Base-by-base conservation (phyloP, 2,329 filamentous ascomycete genomes). In the Corynespora cassiicola region DNA sequence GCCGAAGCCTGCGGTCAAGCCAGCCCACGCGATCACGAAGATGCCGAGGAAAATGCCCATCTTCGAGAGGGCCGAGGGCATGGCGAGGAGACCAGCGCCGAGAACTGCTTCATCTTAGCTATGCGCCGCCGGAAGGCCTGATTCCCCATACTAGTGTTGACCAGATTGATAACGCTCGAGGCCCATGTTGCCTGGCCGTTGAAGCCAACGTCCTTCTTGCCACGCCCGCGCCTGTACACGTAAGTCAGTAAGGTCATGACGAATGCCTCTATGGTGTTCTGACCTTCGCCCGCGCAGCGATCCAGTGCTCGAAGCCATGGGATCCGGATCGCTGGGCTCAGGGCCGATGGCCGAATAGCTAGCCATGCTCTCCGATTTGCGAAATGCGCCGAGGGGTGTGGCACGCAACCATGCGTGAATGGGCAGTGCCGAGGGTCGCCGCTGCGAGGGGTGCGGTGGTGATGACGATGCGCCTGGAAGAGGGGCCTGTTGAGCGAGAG, bases 31-130 rank as follows among this genome's bases (percentile, higher is more conserved):
- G 44, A 99, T 94, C 27, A 97, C 82, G 38, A 91, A 72, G 21
- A 85, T 79, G 27, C 94, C 94, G 20, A 96, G 79, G 50, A 88
- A 75, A 54, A 99, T 91, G 59, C 94, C 94, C 84, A 97, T 96
- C 61, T 96, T 90, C 10, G 90, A 94, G 71, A 99, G 83, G 28
- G 94, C 92, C 5, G 89, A 85, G n/a, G 92, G 92, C 91, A 96
- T 87, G 31, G 92, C 94, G 26, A 99, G 82, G 2, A 95, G 91
- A 36, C 94, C 94, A 22, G 94, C 92, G 39, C 94, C 94, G 50
- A 99, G 83, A 61, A 99, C 89, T 94, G 58, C n/a, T 27, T 6
- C 2, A 17, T n/a, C 4, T 65, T 35, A 61, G 45, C 24, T 10
- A 26, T 24, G 15, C 14, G n/a, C 5, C n/a, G 14, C 4, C 6